Percentiles rank a stretch among this genome's conserved stretches.
phyloP scores from a whole-genome alignment of 2,329 filamentous ascomycete genomes.

The Pseudocercospora eumusae region DNA sequence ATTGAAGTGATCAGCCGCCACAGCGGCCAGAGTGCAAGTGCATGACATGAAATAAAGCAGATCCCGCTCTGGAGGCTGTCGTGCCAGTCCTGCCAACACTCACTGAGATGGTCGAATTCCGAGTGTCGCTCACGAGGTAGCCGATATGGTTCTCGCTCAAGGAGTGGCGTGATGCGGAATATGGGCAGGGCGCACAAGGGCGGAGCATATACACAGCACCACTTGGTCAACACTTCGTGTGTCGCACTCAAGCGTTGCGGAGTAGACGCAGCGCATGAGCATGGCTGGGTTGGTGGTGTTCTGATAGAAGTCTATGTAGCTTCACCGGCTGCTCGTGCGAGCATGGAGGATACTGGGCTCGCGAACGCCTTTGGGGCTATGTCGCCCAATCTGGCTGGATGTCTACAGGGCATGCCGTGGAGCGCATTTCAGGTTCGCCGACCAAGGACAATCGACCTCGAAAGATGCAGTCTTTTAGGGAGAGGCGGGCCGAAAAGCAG shows the following conservation, averaged over 20 bases:
- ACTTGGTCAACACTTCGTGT: background rate
- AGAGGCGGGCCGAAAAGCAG: background rate
- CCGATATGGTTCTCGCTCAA: background rate
- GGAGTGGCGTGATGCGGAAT: background rate
- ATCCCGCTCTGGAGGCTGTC: background rate
- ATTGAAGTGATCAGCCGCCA: background rate
- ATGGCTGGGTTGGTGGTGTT: background rate
- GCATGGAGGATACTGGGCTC: background rate
- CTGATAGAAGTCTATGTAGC: constrained; percentile 11
- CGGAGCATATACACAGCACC: background rate
- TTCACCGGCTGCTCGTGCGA: constrained; percentile 11
- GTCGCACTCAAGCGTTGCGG: background rate
- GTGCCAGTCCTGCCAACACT: background rate
- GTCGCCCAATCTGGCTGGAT: background rate
- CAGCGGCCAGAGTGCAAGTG: background rate
- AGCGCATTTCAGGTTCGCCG: background rate
- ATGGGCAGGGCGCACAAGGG: background rate
- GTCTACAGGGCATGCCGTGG: background rate
- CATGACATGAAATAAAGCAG: background rate
- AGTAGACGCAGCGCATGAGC: background rate
- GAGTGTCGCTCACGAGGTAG: no score
- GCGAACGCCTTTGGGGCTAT: background rate
- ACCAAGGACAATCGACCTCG: background rate
- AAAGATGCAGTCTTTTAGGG: background rate
- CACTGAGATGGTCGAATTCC: background rate